A percentile compares a stretch with the other conserved stretches of the same genome.
phyloP scores from a whole-genome alignment of 1,139 yeast species.

The Ogataea hybrid region DNA sequence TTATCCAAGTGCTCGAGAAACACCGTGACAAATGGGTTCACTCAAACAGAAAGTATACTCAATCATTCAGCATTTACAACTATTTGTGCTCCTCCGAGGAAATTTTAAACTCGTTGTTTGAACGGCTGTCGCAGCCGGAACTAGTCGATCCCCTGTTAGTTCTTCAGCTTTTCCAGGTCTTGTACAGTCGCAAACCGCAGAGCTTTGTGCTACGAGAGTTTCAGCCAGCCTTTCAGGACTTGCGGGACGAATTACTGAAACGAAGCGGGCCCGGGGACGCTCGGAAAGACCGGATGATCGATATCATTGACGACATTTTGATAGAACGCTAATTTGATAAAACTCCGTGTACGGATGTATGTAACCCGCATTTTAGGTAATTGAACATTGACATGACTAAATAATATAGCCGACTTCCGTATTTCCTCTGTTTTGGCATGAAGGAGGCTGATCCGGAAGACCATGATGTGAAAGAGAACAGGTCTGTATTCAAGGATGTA shows the following conservation, averaged over 20 bases:
- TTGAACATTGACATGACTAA: neutral
- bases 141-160: conserved; percentile 13
- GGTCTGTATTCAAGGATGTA: conserved; percentile 12
- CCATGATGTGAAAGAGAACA: neutral
- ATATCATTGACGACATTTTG: conserved; percentile 10
- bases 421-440: neutral
- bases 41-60: conserved; percentile 6
- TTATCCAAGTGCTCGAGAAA: conserved; percentile 8
- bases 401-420: neutral
- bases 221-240: conserved; percentile 14
- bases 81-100: conserved; percentile 18
- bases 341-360: neutral
- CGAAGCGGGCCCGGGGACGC: neutral
- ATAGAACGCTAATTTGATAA: conserved; percentile 3
- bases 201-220: conserved; percentile 13
- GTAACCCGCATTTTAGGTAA: neutral
- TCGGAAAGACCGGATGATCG: conserved; percentile 3
- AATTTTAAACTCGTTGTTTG: conserved; percentile 12
- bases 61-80: conserved; percentile 13
- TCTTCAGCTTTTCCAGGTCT: conserved; percentile 9
- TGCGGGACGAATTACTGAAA: conserved; percentile 10
- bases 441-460: neutral
- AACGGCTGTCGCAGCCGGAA: conserved; percentile 11
- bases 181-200: conserved; percentile 14
- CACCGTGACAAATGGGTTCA: conserved; percentile 4